A percentile compares a stretch with the other conserved stretches of the same genome.
These are phyloP conservation scores for Zanthoxylum bungeanum DNA, from an alignment of 345 rosid genomes.

Conservation along the genomic window DNA sequence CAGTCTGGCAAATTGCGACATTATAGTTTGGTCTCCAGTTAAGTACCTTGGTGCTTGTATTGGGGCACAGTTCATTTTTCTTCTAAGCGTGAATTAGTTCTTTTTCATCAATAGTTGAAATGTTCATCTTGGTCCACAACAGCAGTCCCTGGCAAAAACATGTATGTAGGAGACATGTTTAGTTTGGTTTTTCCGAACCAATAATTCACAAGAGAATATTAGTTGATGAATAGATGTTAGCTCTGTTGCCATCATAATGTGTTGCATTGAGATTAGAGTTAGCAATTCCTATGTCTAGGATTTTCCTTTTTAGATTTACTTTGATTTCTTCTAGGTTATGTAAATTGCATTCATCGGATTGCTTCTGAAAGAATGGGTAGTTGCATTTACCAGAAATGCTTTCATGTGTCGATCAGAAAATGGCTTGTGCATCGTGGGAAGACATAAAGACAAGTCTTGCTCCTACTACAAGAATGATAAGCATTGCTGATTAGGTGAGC, in stretches of 20 bases:
- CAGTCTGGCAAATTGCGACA: slow-evolving; percentile 36
- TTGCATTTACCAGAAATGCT: not conserved
- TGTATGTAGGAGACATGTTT: not conserved
- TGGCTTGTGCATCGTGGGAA: not conserved
- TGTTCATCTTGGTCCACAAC: not conserved
- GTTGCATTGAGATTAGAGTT: too few species aligned
- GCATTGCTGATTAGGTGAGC: not conserved
- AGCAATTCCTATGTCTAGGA: too few species aligned
- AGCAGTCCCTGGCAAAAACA: not conserved
- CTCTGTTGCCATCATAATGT: not conserved
- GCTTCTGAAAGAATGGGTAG: not conserved
- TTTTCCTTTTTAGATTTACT: too few species aligned
- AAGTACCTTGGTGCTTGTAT: slow-evolving; percentile 3
- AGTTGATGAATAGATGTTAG: not conserved
- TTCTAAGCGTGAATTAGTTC: not conserved
- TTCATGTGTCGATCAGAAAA: not conserved
- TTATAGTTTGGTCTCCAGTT: slow-evolving; percentile 14
- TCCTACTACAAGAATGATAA: not conserved
- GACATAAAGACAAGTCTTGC: not conserved
- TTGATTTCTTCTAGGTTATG: too few species aligned
- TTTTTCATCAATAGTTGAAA: not conserved
- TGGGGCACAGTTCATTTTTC: slow-evolving; percentile 11
- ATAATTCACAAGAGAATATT: not conserved
- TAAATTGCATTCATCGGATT: not conserved
- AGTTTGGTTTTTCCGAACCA: not conserved